Evolutionary conservation across 768 basidiomycete genomes (phyloP).

Genomic region (Lentinus tigrinus): DNA sequence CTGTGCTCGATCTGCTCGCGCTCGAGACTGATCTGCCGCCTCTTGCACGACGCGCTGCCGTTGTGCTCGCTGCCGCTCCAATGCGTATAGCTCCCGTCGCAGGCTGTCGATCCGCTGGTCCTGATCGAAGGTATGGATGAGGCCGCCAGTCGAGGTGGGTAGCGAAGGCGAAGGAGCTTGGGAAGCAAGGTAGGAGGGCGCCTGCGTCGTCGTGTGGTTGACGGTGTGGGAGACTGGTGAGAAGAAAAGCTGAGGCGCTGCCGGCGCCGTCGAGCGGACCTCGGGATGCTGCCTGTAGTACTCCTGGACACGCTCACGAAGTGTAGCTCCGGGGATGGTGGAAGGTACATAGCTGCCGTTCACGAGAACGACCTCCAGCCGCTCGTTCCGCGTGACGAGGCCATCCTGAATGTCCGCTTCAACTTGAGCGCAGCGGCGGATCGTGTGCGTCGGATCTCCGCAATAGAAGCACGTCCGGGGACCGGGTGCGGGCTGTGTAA

Average conservation of each 20-base stretch:
- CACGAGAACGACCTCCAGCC: slow-evolving; percentile 25
- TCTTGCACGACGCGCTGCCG: not conserved
- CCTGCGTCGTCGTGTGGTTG: not conserved
- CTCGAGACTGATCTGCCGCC: not conserved
- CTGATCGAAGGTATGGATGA: not conserved
- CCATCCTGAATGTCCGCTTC: slow-evolving; percentile 9
- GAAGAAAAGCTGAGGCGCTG: not conserved
- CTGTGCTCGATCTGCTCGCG: not conserved
- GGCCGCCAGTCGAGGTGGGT: not conserved
- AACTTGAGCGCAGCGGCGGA: slow-evolving; percentile 24
- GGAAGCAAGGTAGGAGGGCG: not conserved
- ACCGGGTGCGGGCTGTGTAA: not conserved
- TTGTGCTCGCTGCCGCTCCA: not conserved
- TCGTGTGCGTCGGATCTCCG: slow-evolving; percentile 24
- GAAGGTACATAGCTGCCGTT: slow-evolving; percentile 25
- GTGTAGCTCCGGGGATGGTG: not conserved
- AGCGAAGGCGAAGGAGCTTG: not conserved
- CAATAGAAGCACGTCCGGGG: slow-evolving; percentile 18
- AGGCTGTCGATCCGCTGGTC: slow-evolving; percentile 2
- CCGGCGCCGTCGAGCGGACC: not conserved
- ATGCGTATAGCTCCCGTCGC: not conserved
- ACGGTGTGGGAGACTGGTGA: not conserved
- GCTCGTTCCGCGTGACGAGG: slow-evolving; percentile 23
- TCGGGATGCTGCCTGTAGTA: not conserved
- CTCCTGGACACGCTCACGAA: slow-evolving; percentile 7